These are phyloP conservation scores for Chalaropsis ovoidea DNA, from an alignment of 2,329 filamentous ascomycete genomes.

Conservation along the genomic window DNA sequence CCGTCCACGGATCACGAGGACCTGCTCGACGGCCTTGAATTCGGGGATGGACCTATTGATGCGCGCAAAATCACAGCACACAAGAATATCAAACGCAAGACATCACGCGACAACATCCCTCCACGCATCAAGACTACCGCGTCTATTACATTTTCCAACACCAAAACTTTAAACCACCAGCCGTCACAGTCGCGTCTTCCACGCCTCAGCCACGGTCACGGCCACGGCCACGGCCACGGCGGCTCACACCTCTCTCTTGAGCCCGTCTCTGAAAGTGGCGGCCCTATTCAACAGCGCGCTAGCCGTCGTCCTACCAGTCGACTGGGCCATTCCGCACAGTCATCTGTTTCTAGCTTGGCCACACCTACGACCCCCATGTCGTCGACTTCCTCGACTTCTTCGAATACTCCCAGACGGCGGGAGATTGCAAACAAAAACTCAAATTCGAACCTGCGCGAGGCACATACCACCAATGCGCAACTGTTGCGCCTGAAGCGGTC, in stretches of 20 bases:
- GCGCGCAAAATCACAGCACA: slow-evolving; percentile 73
- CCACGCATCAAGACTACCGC: slow-evolving; percentile 63
- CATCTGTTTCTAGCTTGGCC: slow-evolving; percentile 55
- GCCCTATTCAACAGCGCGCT: slow-evolving; percentile 48
- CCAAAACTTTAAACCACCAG: slow-evolving; percentile 43
- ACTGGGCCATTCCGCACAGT: slow-evolving; percentile 57
- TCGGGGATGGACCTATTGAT: slow-evolving; percentile 71
- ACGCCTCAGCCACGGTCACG: slow-evolving; percentile 52
- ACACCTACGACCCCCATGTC: slow-evolving; percentile 48
- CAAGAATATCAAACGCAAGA: slow-evolving; percentile 83
- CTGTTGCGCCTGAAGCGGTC: slow-evolving; percentile 56
- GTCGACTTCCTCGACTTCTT: slow-evolving; percentile 41
- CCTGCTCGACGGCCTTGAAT: slow-evolving; percentile 75
- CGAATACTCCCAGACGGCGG: slow-evolving; percentile 47
- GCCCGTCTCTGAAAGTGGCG: slow-evolving; percentile 83
- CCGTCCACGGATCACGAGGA: slow-evolving; percentile 54
- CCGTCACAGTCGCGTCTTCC: slow-evolving; percentile 58
- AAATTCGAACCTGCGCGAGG: slow-evolving; percentile 42
- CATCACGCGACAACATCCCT: slow-evolving; percentile 57
- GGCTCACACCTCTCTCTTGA: slow-evolving; percentile 69
- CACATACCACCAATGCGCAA: slow-evolving; percentile 56
- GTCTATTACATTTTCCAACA: slow-evolving; percentile 80
- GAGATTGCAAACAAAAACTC: slow-evolving; percentile 49
- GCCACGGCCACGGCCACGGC: slow-evolving; percentile 50
- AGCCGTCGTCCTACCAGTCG: slow-evolving; percentile 56